phyloP scores from a whole-genome alignment of 108 stramenopile species.

The Fistulifera pelliculosa region DNA sequence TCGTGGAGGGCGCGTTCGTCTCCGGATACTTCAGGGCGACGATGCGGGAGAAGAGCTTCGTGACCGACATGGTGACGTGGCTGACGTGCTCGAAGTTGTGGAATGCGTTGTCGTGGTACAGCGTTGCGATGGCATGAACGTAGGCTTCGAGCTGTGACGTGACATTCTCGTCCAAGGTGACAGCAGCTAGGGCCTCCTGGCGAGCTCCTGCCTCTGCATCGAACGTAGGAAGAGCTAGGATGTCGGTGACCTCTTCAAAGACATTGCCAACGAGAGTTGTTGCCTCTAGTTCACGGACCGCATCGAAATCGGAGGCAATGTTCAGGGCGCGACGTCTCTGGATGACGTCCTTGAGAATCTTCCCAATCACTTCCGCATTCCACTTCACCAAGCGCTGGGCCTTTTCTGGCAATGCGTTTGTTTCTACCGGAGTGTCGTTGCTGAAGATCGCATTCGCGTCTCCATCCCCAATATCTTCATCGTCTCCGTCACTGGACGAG shows the following conservation, averaged over 20 bases:
- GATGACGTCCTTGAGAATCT: conserved; percentile 2
- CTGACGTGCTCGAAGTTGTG: conserved; percentile 11
- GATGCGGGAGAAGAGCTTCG: conserved; percentile 8
- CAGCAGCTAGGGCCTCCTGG: not conserved
- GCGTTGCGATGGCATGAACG: conserved; percentile 20
- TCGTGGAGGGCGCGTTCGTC: conserved; percentile 8
- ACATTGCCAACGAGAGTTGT: conserved; percentile 1
- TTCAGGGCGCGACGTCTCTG: not conserved
- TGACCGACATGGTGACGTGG: conserved; percentile 9
- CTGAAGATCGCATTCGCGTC: not conserved
- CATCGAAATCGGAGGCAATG: not conserved
- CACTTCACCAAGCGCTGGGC: conserved; percentile 4
- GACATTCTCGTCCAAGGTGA: conserved; percentile 16
- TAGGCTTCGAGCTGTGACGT: conserved; percentile 23
- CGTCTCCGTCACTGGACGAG: not conserved
- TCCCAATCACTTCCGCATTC: conserved; percentile 2
- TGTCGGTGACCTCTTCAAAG: conserved; percentile 7
- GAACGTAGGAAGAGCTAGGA: conserved; percentile 13
- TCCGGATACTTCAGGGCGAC: conserved; percentile 5
- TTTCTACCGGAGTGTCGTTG: too few species aligned
- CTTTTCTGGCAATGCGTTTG: not conserved
- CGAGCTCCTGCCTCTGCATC: not conserved
- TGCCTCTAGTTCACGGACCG: not conserved
- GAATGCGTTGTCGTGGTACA: conserved; percentile 31
- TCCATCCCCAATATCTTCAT: not conserved